Evolutionary conservation across 805 yeast species (phyloP).

Genomic region (Tetrapisispora nanseiensis): DNA sequence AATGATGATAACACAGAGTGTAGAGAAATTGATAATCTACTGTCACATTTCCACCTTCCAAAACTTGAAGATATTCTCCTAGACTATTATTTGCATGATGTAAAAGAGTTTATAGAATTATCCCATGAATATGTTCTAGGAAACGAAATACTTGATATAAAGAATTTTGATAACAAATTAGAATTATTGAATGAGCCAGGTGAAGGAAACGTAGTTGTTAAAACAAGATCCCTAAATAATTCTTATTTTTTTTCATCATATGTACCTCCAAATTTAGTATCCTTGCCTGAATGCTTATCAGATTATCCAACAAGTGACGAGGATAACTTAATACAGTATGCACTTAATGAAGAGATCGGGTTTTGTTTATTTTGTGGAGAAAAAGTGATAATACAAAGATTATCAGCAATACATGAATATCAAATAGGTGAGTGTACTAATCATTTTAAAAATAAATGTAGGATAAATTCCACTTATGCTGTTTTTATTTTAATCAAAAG

Average conservation of each 20-base stretch:
- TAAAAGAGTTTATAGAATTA: not conserved
- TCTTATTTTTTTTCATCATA: conserved; percentile 2
- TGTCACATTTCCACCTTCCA: not conserved
- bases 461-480: conserved; percentile 16
- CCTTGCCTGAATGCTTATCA: conserved; percentile 10
- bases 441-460: conserved; percentile 55
- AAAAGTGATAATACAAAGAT: conserved; percentile 56
- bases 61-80: not conserved
- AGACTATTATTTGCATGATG: not conserved
- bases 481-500: conserved; percentile 20
- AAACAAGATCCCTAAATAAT: not conserved
- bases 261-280: conserved; percentile 4
- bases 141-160: not conserved
- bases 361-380: conserved; percentile 77
- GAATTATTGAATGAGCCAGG: not conserved
- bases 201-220: not conserved
- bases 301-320: conserved; percentile 10
- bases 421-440: conserved; percentile 68
- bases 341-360: conserved; percentile 55
- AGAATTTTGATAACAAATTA: not conserved
- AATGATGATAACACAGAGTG: not conserved
- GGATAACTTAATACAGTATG: conserved; percentile 32
- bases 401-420: conserved; percentile 37
- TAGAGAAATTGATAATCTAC: conserved; percentile 1
- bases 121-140: not conserved